These are phyloP conservation scores for Trichoderma hamatum DNA, from an alignment of 2,329 filamentous ascomycete species.

Conservation along the genomic window DNA sequence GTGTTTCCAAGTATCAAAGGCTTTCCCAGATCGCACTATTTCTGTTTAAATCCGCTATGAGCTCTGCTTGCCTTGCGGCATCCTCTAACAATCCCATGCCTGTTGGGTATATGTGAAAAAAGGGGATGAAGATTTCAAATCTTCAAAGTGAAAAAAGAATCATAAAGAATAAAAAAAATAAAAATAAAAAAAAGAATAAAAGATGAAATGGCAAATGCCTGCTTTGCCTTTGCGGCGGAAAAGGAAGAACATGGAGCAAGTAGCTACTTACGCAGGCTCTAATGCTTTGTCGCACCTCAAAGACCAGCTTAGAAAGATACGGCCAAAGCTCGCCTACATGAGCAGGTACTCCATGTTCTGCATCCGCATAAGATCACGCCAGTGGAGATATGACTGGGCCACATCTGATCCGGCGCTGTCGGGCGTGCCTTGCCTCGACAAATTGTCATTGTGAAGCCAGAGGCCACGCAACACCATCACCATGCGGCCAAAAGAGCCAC, in stretches of 20 bases:
- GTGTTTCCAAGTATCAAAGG: conserved; percentile 30
- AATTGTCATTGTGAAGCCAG: conserved; percentile 75
- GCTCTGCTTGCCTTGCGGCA: conserved; percentile 45
- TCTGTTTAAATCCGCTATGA: conserved; percentile 19
- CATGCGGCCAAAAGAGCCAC: conserved; percentile 86
- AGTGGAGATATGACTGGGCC: conserved; percentile 74
- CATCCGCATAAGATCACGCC: conserved; percentile 90
- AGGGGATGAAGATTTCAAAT: conserved; percentile 29
- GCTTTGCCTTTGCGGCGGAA: conserved; percentile 18
- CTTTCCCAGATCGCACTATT: conserved; percentile 38
- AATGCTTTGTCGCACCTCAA: conserved; percentile 35
- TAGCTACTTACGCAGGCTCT: conserved; percentile 28
- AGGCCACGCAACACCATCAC: conserved; percentile 77
- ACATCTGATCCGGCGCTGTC: conserved; percentile 43
- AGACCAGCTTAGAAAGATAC: conserved; percentile 44
- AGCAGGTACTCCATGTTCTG: conserved; percentile 92
- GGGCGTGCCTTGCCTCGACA: conserved; percentile 43
- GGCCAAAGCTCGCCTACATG: conserved; percentile 57
- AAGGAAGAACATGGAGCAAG: conserved; percentile 14
- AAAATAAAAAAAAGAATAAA: conserved; percentile 33
- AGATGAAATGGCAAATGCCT: conserved; percentile 25
- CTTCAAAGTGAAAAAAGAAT: conserved; percentile 33
- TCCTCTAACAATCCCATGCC: conserved; percentile 43
- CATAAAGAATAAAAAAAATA: conserved; percentile 33
- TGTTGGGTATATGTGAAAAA: conserved; percentile 37